A percentile compares a stretch with the other conserved stretches of the same genome.
phyloP scores from a whole-genome alignment of 2,329 filamentous ascomycete genomes.

The Talaromyces pinophilus region DNA sequence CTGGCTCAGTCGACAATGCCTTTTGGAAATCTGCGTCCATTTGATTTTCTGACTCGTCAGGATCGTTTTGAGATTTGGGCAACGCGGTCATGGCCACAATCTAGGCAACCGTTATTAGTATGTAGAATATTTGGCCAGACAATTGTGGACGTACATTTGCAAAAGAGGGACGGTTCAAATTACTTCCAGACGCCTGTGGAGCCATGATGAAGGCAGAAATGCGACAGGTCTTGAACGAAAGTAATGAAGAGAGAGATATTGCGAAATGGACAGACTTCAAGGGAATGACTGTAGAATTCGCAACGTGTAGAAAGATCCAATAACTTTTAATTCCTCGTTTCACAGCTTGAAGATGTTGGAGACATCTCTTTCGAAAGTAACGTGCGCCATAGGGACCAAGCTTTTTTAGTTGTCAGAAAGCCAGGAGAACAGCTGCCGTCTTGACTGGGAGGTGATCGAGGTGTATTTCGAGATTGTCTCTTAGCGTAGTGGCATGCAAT shows the following conservation, averaged over 20 bases:
- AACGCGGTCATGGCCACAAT: constrained; percentile 48
- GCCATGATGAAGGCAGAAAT: constrained; percentile 32
- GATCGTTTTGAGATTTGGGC: constrained; percentile 31
- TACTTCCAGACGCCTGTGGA: constrained; percentile 34
- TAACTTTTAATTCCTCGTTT: constrained; percentile 44
- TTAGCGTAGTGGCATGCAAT: constrained; percentile 14
- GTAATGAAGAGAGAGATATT: background rate
- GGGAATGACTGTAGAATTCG: constrained; percentile 19
- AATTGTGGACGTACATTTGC: constrained; percentile 63
- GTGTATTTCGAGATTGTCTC: background rate
- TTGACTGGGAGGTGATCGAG: constrained; percentile 25
- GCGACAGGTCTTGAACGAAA: background rate
- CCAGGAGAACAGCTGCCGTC: constrained; percentile 20
- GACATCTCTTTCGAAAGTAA: constrained; percentile 47
- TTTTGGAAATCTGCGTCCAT: constrained; percentile 26
- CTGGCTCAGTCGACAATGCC: constrained; percentile 26
- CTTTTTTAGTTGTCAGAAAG: constrained; percentile 21
- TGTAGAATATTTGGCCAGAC: constrained; percentile 20
- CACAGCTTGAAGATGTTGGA: constrained; percentile 47
- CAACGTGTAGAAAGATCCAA: constrained; percentile 37
- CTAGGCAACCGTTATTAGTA: constrained; percentile 31
- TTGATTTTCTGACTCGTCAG: constrained; percentile 31
- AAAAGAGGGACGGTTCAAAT: constrained; percentile 61
- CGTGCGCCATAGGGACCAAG: constrained; percentile 45
- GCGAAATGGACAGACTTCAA: constrained; percentile 23